Conservation (phyloP, 352 stramenopile genomes). For the Phytophthora capsici region DNA sequence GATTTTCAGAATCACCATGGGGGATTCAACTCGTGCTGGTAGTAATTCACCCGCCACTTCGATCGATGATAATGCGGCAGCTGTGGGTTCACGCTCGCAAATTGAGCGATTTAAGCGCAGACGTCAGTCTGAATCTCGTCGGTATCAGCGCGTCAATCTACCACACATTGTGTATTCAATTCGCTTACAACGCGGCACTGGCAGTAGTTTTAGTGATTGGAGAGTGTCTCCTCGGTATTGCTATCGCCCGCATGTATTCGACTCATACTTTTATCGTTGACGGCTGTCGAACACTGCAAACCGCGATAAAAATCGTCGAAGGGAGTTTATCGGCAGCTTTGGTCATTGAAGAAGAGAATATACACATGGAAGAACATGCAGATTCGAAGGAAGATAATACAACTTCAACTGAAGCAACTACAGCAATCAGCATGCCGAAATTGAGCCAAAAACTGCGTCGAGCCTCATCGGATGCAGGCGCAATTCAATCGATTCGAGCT, state of each 20-base stretch:
- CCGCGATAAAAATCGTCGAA: slow-evolving; percentile 41
- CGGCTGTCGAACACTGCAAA: slow-evolving; percentile 29
- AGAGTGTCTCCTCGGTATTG: slow-evolving; percentile 31
- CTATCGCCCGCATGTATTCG: slow-evolving; percentile 34
- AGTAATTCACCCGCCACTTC: slow-evolving; percentile 29
- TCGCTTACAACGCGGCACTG: slow-evolving; percentile 10
- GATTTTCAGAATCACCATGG: slow-evolving; percentile 28
- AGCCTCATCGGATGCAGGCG: slow-evolving; percentile 4
- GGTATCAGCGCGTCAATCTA: slow-evolving; percentile 44
- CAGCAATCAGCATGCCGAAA: not conserved
- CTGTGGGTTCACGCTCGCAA: slow-evolving; percentile 40
- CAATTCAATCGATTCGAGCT: not conserved
- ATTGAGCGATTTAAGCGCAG: slow-evolving; percentile 46
- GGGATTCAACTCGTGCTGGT: slow-evolving; percentile 37
- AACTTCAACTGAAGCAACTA: too few relatives aligned
- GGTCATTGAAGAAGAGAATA: slow-evolving; percentile 11
- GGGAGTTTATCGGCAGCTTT: slow-evolving; percentile 16
- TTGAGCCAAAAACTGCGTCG: not conserved
- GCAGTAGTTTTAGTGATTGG: slow-evolving; percentile 28
- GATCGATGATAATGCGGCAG: slow-evolving; percentile 31
- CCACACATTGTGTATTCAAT: slow-evolving; percentile 41
- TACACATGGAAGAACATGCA: not conserved
- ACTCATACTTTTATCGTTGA: slow-evolving; percentile 39
- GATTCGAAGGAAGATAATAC: not conserved
- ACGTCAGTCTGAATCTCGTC: slow-evolving; percentile 54